phyloP scores from a whole-genome alignment of 1,139 yeast species.

The Scheffersomyces segobiensis region DNA sequence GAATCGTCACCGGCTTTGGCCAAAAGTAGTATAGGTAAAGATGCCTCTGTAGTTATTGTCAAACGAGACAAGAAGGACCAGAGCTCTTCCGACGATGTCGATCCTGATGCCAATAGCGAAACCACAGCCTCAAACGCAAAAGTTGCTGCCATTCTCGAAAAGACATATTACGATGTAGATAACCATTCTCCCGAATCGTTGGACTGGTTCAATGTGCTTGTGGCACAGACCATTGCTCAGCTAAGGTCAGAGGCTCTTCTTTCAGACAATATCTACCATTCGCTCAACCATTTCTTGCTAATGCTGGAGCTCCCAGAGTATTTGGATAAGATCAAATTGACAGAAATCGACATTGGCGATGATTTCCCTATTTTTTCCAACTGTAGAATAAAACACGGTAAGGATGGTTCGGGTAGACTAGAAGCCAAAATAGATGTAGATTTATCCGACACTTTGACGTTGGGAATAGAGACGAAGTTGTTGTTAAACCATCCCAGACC shows the following conservation, averaged over 20 bases:
- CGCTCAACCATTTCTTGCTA: slow-evolving; percentile 58
- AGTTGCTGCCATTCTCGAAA: slow-evolving; percentile 66
- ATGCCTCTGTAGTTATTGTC: slow-evolving; percentile 36
- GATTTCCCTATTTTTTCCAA: slow-evolving; percentile 95
- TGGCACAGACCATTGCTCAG: slow-evolving; percentile 89
- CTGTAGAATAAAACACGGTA: slow-evolving; percentile 72
- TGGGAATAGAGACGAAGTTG: slow-evolving; percentile 84
- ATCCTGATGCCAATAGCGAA: slow-evolving; percentile 16
- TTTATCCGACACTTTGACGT: slow-evolving; percentile 81
- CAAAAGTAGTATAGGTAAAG: slow-evolving; percentile 25
- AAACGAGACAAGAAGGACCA: slow-evolving; percentile 27
- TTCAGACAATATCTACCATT: slow-evolving; percentile 80
- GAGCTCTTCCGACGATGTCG: slow-evolving; percentile 21
- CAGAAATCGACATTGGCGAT: slow-evolving; percentile 91
- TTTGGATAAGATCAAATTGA: slow-evolving; percentile 72
- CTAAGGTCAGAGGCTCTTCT: slow-evolving; percentile 82
- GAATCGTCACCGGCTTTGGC: slow-evolving; percentile 52
- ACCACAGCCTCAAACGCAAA: slow-evolving; percentile 2
- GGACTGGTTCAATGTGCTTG: slow-evolving; percentile 94
- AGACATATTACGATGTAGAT: slow-evolving; percentile 88
- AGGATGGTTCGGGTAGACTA: slow-evolving; percentile 52
- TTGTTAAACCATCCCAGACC: slow-evolving; percentile 85
- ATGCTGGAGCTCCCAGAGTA: slow-evolving; percentile 70
- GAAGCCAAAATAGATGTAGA: slow-evolving; percentile 96
- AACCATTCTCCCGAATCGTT: slow-evolving; percentile 86